Conservation (phyloP, 441 rosid species). For the Cnidoscolus chayamansa region DNA sequence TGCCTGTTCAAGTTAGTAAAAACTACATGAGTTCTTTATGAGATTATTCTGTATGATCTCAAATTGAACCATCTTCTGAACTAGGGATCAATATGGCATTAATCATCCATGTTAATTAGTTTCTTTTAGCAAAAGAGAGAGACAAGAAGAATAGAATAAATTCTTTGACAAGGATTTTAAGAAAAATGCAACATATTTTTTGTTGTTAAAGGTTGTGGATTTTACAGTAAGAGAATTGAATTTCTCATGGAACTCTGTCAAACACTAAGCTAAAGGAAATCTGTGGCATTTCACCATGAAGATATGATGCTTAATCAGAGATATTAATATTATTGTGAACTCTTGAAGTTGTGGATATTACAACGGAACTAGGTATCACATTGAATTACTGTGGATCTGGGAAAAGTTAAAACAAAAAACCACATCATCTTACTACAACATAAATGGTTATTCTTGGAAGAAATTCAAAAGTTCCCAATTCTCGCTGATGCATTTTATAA, state of each 20-base stretch:
- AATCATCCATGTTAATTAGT: neutral
- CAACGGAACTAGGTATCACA: neutral
- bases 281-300: neutral
- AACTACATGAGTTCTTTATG: conserved; percentile 14
- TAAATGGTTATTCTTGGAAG: neutral
- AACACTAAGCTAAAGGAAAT: neutral
- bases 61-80: neutral
- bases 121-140: neutral
- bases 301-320: neutral
- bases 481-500: neutral
- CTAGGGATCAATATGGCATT: neutral
- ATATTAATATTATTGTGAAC: neutral
- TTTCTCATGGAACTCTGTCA: neutral
- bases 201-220: neutral
- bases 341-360: neutral
- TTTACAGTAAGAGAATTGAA: neutral
- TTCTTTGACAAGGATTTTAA: neutral
- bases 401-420: neutral
- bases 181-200: neutral
- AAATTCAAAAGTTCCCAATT: neutral
- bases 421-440: neutral
- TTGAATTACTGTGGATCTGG: neutral
- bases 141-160: neutral
- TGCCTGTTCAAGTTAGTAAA: conserved; percentile 51
- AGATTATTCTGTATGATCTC: conserved; percentile 7